Conservation (phyloP, 768 basidiomycete species). For the Coprinellus aureogranulatus region DNA sequence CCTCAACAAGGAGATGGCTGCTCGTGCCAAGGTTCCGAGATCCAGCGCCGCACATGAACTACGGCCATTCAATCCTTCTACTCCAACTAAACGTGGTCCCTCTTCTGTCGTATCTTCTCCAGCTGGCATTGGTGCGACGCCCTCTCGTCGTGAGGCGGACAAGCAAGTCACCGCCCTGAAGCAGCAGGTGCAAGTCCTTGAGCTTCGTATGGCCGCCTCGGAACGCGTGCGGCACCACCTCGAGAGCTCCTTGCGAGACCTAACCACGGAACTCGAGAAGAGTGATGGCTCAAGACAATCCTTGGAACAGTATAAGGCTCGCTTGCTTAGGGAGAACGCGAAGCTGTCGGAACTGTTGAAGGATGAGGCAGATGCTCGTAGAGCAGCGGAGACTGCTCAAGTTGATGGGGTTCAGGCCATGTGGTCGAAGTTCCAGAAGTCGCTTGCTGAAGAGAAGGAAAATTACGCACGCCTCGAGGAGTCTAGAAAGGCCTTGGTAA, state of each 20-base stretch:
- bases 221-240: conserved; percentile 65
- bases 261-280: conserved; percentile 60
- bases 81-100: conserved; percentile 42
- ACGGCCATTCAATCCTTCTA: conserved; percentile 39
- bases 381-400: conserved; percentile 59
- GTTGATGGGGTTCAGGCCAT: conserved; percentile 61
- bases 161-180: conserved; percentile 51
- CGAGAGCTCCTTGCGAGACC: conserved; percentile 55
- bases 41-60: conserved; percentile 33
- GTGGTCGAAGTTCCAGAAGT: conserved; percentile 64
- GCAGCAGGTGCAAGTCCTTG: conserved; percentile 65
- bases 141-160: conserved; percentile 32
- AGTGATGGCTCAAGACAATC: conserved; percentile 66
- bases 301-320: conserved; percentile 53
- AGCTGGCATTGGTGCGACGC: not conserved
- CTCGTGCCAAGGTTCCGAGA: conserved; percentile 33
- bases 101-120: not conserved
- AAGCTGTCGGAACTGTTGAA: conserved; percentile 53
- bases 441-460: conserved; percentile 57
- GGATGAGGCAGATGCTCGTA: conserved; percentile 64
- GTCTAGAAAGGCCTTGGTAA: conserved; percentile 65
- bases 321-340: conserved; percentile 56
- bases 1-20: conserved; percentile 48
- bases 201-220: conserved; percentile 66
- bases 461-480: conserved; percentile 66